These are phyloP conservation scores for Phialophora tarda DNA, from an alignment of 2,329 filamentous ascomycete species.

Conservation along the genomic window DNA sequence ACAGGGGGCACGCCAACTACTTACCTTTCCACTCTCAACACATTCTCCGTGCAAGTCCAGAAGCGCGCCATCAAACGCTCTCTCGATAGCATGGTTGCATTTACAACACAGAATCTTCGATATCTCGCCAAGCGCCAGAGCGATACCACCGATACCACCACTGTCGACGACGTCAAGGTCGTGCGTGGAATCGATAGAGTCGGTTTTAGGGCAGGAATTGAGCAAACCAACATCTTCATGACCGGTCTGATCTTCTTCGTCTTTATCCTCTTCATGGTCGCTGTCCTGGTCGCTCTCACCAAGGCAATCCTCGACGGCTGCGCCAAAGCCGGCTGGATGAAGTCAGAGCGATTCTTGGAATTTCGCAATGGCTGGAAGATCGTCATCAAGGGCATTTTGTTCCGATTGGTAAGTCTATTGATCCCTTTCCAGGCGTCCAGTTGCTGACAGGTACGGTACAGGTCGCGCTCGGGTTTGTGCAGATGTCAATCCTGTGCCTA, in stretches of 20 bases:
- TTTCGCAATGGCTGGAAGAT: constrained; percentile 95
- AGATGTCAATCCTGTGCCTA: constrained; percentile 86
- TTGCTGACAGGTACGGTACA: constrained; percentile 33
- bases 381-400: constrained; percentile 90
- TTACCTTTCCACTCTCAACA: constrained; percentile 74
- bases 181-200: constrained; percentile 88
- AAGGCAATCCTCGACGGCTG: constrained; percentile 80
- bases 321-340: constrained; percentile 76
- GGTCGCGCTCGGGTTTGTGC: constrained; percentile 87
- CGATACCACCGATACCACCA: constrained; percentile 49
- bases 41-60: constrained; percentile 81
- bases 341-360: constrained; percentile 83
- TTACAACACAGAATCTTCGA: constrained; percentile 26
- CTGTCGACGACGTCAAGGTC: constrained; percentile 57
- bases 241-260: constrained; percentile 89
- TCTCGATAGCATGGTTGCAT: constrained; percentile 46
- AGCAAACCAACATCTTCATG: constrained; percentile 90
- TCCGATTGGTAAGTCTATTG: constrained; percentile 66
- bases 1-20: constrained; percentile 85
- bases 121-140: constrained; percentile 62
- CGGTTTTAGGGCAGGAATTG: constrained; percentile 82
- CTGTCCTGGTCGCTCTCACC: constrained; percentile 75
- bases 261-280: constrained; percentile 77
- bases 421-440: background rate
- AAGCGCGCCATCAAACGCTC: constrained; percentile 58